Evolutionary conservation across 176 grass and related monocot species (phyloP).

Genomic region (Juncus effusus): DNA sequence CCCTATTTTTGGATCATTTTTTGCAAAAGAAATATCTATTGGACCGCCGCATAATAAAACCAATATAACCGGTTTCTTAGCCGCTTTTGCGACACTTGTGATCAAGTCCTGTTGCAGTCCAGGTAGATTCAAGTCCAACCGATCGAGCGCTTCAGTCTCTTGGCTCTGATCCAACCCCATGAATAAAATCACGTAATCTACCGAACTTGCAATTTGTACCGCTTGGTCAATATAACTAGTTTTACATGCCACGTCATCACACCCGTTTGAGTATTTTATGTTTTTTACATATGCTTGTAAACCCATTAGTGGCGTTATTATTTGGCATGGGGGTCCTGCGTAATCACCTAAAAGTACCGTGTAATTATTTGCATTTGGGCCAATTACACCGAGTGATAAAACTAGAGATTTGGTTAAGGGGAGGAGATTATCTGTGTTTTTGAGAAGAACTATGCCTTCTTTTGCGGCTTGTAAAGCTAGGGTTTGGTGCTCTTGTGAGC

Average conservation of each 20-base stretch:
- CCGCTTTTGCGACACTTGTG: constrained; percentile 53
- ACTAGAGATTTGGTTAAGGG: constrained; percentile 50
- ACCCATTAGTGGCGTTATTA: constrained; percentile 45
- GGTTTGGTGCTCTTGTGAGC: constrained; percentile 67
- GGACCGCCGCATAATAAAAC: constrained; percentile 85
- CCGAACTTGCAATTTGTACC: constrained; percentile 41
- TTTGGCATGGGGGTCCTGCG: constrained; percentile 67
- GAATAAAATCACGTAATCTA: constrained; percentile 62
- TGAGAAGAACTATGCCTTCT: constrained; percentile 83
- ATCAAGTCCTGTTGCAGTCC: constrained; percentile 76
- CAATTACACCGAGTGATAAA: constrained; percentile 67
- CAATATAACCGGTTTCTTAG: constrained; percentile 73
- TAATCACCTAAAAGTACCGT: constrained; percentile 60
- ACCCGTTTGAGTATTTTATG: constrained; percentile 47
- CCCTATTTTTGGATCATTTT: constrained; percentile 60
- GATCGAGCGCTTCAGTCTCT: constrained; percentile 75
- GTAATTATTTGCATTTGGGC: constrained; percentile 56
- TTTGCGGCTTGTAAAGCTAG: constrained; percentile 65
- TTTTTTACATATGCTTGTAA: constrained; percentile 57
- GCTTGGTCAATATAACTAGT: constrained; percentile 38
- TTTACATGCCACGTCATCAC: constrained; percentile 53
- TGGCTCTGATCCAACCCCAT: constrained; percentile 82
- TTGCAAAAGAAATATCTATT: constrained; percentile 73
- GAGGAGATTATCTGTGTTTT: constrained; percentile 56
- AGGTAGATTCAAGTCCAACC: constrained; percentile 64